Conservation (phyloP, 2,329 filamentous ascomycete genomes). For the Epichloe gansuensis region DNA sequence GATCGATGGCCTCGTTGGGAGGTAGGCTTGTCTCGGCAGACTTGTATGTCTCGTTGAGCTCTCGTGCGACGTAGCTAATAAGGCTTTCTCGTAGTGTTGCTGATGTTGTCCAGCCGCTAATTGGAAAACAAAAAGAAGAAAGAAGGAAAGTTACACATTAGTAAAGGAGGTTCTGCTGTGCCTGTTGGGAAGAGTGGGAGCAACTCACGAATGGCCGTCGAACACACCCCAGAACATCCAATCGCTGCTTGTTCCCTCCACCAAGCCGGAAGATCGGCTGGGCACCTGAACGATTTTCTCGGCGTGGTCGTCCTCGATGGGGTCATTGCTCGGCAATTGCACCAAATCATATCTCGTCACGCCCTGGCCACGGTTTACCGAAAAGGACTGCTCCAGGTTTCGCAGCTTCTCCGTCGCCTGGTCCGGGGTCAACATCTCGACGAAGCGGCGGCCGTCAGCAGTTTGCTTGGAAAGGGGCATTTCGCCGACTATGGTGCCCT, state of each 20-base stretch:
- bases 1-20: conserved; percentile 67
- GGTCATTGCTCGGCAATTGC: conserved; percentile 90
- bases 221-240: conserved; percentile 99
- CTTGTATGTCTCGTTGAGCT: conserved; percentile 87
- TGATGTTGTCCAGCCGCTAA: conserved; percentile 91
- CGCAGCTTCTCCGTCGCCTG: conserved; percentile 85
- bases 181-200: neutral
- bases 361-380: conserved; percentile 77
- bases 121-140: conserved; percentile 8
- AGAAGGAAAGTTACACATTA: neutral
- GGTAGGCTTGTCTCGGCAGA: conserved; percentile 51
- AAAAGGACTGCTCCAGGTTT: conserved; percentile 80
- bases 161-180: too few relatives aligned
- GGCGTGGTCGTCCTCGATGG: conserved; percentile 95
- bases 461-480: conserved; percentile 80
- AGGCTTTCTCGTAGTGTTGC: conserved; percentile 87
- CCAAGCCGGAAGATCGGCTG: conserved; percentile 30
- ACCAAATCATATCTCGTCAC: conserved; percentile 91
- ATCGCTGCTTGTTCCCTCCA: conserved; percentile 43
- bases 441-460: conserved; percentile 68
- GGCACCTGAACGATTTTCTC: conserved; percentile 95
- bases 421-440: conserved; percentile 94
- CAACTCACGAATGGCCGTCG: conserved; percentile 77
- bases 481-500: conserved; percentile 72
- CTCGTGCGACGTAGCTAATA: conserved; percentile 83